These are phyloP conservation scores for Xylariaceae sp. DNA, from an alignment of 2,329 filamentous ascomycete species.

Conservation along the genomic window DNA sequence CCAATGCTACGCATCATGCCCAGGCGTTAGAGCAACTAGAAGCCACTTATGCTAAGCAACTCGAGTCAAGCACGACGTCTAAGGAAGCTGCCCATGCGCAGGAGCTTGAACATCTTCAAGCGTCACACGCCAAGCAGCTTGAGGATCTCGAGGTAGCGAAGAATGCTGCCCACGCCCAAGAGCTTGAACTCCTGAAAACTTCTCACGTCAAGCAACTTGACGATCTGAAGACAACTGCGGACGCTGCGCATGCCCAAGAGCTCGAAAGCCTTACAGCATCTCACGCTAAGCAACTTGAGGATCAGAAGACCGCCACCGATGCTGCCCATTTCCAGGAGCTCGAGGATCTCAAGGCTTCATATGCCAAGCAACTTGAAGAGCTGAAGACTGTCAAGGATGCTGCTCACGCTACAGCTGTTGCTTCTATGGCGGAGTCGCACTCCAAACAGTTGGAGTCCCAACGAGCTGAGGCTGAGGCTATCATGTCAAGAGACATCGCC, in stretches of 20 bases:
- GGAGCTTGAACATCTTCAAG: too few relatives aligned
- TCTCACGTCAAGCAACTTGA: constrained; percentile 20
- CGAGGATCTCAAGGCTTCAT: constrained; percentile 14
- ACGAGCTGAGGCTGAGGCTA: constrained; percentile 26
- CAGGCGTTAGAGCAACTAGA: neutral
- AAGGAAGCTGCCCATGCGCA: too few relatives aligned
- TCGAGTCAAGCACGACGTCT: too few relatives aligned
- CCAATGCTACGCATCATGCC: constrained; percentile 15
- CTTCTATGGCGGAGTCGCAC: constrained; percentile 27
- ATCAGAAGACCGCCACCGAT: constrained; percentile 20
- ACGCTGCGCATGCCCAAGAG: constrained; percentile 20
- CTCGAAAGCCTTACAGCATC: constrained; percentile 18
- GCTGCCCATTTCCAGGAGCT: constrained; percentile 12
- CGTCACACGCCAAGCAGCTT: constrained; percentile 14
- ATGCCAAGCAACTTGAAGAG: constrained; percentile 17
- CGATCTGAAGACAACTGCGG: constrained; percentile 23
- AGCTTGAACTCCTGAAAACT: constrained; percentile 21
- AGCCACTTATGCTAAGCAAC: too few relatives aligned
- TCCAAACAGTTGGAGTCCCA: constrained; percentile 26
- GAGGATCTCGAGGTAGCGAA: constrained; percentile 16
- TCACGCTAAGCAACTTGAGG: constrained; percentile 19
- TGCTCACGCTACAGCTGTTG: constrained; percentile 25
- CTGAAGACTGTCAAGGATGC: constrained; percentile 22
- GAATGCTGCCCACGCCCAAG: constrained; percentile 14
- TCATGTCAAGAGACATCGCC: constrained; percentile 27